A percentile compares a stretch with the other conserved stretches of the same genome.
Evolutionary conservation across 2,329 filamentous ascomycete genomes (phyloP).

Genomic region (Pseudocercospora cruenta): DNA sequence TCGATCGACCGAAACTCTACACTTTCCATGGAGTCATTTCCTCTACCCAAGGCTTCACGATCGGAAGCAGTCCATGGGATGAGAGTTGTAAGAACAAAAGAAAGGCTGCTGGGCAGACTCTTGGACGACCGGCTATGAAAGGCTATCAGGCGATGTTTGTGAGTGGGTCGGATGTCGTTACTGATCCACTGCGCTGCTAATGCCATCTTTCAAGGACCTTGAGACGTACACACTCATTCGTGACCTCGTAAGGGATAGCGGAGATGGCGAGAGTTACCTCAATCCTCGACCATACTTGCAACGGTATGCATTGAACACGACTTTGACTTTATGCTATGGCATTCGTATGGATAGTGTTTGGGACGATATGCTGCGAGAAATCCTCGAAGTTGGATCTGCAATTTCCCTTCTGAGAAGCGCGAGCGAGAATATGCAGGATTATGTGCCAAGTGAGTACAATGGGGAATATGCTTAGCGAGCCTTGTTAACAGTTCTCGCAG

Average conservation of each 20-base stretch:
- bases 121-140: slow-evolving; percentile 51
- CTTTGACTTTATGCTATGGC: slow-evolving; percentile 58
- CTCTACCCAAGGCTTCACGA: slow-evolving; percentile 58
- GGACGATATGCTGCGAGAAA: slow-evolving; percentile 56
- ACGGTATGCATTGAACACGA: slow-evolving; percentile 58
- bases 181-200: neutral
- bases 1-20: slow-evolving; percentile 45
- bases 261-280: slow-evolving; percentile 39
- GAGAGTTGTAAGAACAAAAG: slow-evolving; percentile 58
- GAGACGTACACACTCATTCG: slow-evolving; percentile 57
- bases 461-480: too few species aligned
- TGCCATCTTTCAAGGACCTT: slow-evolving; percentile 41
- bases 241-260: slow-evolving; percentile 52
- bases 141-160: slow-evolving; percentile 56
- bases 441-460: slow-evolving; percentile 54
- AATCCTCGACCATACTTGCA: slow-evolving; percentile 58
- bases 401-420: slow-evolving; percentile 56
- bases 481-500: neutral
- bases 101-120: slow-evolving; percentile 54
- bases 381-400: slow-evolving; percentile 57
- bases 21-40: slow-evolving; percentile 60
- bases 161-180: neutral
- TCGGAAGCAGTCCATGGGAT: slow-evolving; percentile 59
- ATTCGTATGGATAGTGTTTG: slow-evolving; percentile 60
- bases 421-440: slow-evolving; percentile 59